These are phyloP conservation scores for Amoebophrya sp. DNA, from an alignment of 169 alveolate species.

Conservation along the genomic window DNA sequence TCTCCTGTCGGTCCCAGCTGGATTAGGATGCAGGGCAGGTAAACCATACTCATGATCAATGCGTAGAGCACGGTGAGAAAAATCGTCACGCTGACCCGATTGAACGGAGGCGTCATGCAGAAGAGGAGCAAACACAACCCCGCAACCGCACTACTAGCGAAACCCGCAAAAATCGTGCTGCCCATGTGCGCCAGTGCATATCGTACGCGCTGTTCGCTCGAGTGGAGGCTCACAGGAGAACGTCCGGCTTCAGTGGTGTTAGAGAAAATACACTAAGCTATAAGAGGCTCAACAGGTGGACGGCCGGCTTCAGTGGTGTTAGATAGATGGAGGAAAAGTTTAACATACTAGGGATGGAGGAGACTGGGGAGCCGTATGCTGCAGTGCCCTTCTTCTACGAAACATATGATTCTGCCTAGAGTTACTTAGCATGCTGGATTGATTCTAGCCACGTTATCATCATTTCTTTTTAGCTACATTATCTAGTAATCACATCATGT, in stretches of 20 bases:
- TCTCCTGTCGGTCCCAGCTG: neutral
- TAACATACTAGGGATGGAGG: no score
- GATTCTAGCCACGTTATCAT: no score
- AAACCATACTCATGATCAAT: neutral
- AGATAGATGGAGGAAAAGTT: neutral
- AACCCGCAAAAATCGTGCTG: neutral
- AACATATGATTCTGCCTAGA: no score
- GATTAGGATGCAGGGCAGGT: neutral
- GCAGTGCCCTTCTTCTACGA: no score
- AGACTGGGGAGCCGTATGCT: no score
- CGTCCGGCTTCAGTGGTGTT: no score
- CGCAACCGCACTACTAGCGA: neutral
- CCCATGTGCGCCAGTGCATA: neutral
- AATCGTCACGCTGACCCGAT: neutral
- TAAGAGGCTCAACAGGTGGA: no score
- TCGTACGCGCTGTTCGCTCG: neutral
- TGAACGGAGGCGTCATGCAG: neutral
- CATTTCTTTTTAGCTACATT: no score
- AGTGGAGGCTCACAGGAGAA: neutral
- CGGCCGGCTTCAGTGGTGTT: no score
- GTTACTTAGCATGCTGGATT: no score
- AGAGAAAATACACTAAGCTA: no score
- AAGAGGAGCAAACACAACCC: neutral
- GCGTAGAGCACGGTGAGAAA: neutral
- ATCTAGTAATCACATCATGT: no score